These are phyloP conservation scores for Candida rishiriensis DNA, from an alignment of 805 yeast species.

Conservation along the genomic window DNA sequence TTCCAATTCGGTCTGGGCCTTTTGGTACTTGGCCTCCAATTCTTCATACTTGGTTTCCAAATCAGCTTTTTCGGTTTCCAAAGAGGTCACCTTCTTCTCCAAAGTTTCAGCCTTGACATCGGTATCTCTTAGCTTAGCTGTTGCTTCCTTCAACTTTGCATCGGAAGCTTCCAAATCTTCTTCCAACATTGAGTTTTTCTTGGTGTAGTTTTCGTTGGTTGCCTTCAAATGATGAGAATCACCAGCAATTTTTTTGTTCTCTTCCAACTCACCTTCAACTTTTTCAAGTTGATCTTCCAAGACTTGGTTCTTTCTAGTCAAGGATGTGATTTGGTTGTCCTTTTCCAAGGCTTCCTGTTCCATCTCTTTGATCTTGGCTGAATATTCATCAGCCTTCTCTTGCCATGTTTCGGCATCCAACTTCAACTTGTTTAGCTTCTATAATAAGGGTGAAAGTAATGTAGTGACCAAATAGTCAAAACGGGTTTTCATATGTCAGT, in stretches of 20 bases:
- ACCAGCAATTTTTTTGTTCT: conserved; percentile 81
- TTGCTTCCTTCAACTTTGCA: conserved; percentile 85
- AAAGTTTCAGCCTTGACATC: conserved; percentile 95
- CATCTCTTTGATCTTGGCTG: conserved; percentile 74
- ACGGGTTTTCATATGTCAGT: too few relatives aligned
- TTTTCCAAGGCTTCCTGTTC: conserved; percentile 90
- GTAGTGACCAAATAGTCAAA: too few relatives aligned
- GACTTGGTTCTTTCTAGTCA: conserved; percentile 86
- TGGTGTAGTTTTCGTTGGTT: conserved; percentile 84
- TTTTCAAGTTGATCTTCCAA: conserved; percentile 81
- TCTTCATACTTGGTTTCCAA: conserved; percentile 91
- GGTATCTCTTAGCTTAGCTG: conserved; percentile 89
- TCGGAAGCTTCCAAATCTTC: conserved; percentile 90
- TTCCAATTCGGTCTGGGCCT: conserved; percentile 90
- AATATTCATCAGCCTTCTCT: conserved; percentile 88
- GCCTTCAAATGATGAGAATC: conserved; percentile 86
- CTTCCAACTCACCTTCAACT: conserved; percentile 67
- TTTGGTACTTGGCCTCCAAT: conserved; percentile 70
- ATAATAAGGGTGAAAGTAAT: not conserved
- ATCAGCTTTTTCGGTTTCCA: conserved; percentile 88
- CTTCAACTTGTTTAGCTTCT: conserved; percentile 87
- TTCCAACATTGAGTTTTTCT: conserved; percentile 85
- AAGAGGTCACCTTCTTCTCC: conserved; percentile 87
- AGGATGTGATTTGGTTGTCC: conserved; percentile 91
- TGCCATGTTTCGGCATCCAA: conserved; percentile 97